These are phyloP conservation scores for Medicago lupulina DNA, from an alignment of 306 rosid species.

Conservation along the genomic window DNA sequence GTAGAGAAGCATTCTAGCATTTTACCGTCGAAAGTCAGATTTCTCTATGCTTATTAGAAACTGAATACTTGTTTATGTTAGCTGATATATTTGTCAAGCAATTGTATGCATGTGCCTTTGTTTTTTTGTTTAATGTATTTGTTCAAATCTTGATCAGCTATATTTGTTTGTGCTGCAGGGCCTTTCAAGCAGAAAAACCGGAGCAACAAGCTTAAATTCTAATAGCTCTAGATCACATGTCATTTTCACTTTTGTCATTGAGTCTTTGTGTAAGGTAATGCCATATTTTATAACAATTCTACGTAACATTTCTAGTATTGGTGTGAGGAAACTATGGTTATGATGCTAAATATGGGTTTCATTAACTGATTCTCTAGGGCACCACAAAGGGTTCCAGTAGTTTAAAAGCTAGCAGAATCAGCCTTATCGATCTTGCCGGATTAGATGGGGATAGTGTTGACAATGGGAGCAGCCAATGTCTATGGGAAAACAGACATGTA, in stretches of 20 bases:
- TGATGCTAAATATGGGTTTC: constrained; percentile 31
- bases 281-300: constrained; percentile 29
- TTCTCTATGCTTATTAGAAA: constrained; percentile 23
- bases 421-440: constrained; percentile 92
- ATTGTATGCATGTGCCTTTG: neutral
- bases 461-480: constrained; percentile 53
- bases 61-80: constrained; percentile 14
- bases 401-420: constrained; percentile 86
- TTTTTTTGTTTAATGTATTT: neutral
- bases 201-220: constrained; percentile 77
- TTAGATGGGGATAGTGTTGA: constrained; percentile 57
- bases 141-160: constrained; percentile 23
- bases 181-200: constrained; percentile 85
- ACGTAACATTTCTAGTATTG: neutral
- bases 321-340: constrained; percentile 6
- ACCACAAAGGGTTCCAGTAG: constrained; percentile 70
- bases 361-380: constrained; percentile 56
- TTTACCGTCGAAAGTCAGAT: constrained; percentile 30
- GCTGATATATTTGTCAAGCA: constrained; percentile 21
- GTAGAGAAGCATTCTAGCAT: constrained; percentile 45
- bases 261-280: constrained; percentile 88
- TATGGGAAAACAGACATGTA: constrained; percentile 55
- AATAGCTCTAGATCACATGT: constrained; percentile 88
- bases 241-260: constrained; percentile 77
- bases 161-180: constrained; percentile 65